These are phyloP conservation scores for Penicillium aurantiogriseum DNA, from an alignment of 2,329 filamentous ascomycete genomes.

Conservation along the genomic window DNA sequence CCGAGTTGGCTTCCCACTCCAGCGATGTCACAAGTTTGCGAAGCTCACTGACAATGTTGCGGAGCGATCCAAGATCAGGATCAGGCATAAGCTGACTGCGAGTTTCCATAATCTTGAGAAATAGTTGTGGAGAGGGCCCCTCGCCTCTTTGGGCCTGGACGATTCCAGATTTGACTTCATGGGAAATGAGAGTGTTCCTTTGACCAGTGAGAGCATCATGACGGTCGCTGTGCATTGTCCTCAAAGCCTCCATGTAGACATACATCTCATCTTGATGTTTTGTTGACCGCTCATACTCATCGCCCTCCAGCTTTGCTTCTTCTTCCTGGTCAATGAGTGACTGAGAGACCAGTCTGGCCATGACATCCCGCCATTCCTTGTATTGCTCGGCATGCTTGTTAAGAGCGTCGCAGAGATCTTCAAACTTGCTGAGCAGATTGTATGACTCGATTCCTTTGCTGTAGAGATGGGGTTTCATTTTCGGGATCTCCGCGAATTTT, in stretches of 20 bases:
- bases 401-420: slow-evolving; percentile 63
- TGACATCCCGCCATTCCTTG: slow-evolving; percentile 70
- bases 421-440: slow-evolving; percentile 63
- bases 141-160: slow-evolving; percentile 60
- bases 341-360: slow-evolving; percentile 68
- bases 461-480: slow-evolving; percentile 53
- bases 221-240: slow-evolving; percentile 75
- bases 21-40: slow-evolving; percentile 62
- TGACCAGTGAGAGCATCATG: slow-evolving; percentile 73
- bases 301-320: slow-evolving; percentile 72
- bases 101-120: slow-evolving; percentile 49
- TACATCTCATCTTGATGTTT: slow-evolving; percentile 86
- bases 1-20: slow-evolving; percentile 56
- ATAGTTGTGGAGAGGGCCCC: slow-evolving; percentile 70
- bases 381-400: slow-evolving; percentile 71
- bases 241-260: slow-evolving; percentile 76
- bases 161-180: slow-evolving; percentile 67
- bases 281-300: slow-evolving; percentile 86
- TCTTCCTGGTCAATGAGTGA: slow-evolving; percentile 82
- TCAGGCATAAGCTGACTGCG: slow-evolving; percentile 47
- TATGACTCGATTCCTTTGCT: slow-evolving; percentile 71
- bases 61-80: slow-evolving; percentile 61
- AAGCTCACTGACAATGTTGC: slow-evolving; percentile 67
- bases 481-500: slow-evolving; percentile 62
- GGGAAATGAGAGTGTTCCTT: slow-evolving; percentile 68